These are phyloP conservation scores for Lyophyllum shimeji DNA, from an alignment of 768 basidiomycete genomes.

Conservation along the genomic window DNA sequence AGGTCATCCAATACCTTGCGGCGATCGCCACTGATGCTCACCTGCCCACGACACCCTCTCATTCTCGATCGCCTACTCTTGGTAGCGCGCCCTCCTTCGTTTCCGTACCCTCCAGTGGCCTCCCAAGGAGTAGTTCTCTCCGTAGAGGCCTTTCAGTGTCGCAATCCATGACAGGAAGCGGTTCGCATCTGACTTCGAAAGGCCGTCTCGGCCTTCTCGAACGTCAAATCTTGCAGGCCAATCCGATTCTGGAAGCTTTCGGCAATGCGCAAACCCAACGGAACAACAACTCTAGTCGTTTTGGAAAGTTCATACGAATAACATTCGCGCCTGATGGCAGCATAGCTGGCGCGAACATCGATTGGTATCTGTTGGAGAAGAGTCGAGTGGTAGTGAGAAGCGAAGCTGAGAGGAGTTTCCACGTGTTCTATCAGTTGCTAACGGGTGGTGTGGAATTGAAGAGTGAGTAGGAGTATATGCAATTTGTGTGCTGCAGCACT, in stretches of 20 bases:
- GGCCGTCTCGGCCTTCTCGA: constrained; percentile 86
- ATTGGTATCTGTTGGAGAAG: constrained; percentile 99
- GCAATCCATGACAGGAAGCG: constrained; percentile 43
- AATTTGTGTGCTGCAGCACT: not conserved
- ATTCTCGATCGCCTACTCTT: constrained; percentile 67
- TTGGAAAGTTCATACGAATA: constrained; percentile 97
- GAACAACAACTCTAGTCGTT: constrained; percentile 98
- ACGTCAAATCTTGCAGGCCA: constrained; percentile 95
- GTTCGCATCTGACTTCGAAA: constrained; percentile 54
- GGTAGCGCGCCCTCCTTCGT: constrained; percentile 46
- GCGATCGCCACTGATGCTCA: constrained; percentile 90
- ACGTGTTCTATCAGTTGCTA: constrained; percentile 95
- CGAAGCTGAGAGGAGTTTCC: constrained; percentile 90
- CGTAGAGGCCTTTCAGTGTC: constrained; percentile 52
- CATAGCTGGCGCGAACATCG: constrained; percentile 96
- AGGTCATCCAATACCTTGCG: constrained; percentile 98
- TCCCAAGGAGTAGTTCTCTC: constrained; percentile 66
- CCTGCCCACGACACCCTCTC: constrained; percentile 51
- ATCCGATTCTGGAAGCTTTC: constrained; percentile 96
- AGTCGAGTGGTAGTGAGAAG: constrained; percentile 88
- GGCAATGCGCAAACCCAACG: constrained; percentile 98
- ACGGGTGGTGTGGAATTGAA: constrained; percentile 71
- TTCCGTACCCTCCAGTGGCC: constrained; percentile 61
- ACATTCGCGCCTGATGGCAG: constrained; percentile 91
- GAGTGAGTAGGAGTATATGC: constrained; percentile 41